Conservation (phyloP, 371 early-diverging fungal species). For the Globomyces sp. region DNA sequence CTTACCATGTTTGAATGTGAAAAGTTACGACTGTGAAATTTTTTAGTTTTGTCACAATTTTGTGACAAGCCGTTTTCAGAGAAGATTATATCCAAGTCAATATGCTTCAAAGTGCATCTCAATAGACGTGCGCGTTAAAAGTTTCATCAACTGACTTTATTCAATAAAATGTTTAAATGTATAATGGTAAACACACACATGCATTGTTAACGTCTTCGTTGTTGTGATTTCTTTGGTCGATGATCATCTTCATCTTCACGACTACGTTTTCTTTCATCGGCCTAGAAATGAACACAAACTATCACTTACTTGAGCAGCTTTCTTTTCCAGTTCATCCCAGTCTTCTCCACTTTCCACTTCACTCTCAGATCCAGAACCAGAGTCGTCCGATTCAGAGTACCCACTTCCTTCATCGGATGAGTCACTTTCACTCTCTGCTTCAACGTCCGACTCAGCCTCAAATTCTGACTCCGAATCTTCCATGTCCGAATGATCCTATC, state of each 20-base stretch:
- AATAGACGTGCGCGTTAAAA: too few relatives aligned
- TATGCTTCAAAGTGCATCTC: too few relatives aligned
- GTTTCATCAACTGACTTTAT: too few relatives aligned
- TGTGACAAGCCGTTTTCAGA: too few relatives aligned
- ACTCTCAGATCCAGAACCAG: conserved; percentile 17
- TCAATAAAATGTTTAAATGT: too few relatives aligned
- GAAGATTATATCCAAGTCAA: too few relatives aligned
- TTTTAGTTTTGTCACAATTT: too few relatives aligned
- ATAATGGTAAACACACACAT: neutral
- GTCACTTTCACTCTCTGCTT: conserved; percentile 24
- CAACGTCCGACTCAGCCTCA: conserved; percentile 17
- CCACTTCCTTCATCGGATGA: conserved; percentile 29
- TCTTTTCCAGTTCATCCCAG: conserved; percentile 49
- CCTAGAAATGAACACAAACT: neutral
- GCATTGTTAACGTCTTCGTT: neutral
- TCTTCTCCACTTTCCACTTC: conserved; percentile 44
- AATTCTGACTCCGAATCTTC: conserved; percentile 16
- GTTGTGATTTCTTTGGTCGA: neutral
- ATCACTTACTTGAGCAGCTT: conserved; percentile 39
- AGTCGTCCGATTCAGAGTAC: conserved; percentile 28
- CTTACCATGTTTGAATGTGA: too few relatives aligned
- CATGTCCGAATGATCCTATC: conserved; percentile 5
- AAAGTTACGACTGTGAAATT: too few relatives aligned
- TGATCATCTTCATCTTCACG: conserved; percentile 11
- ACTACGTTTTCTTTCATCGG: conserved; percentile 12